phyloP scores from a whole-genome alignment of 1,139 yeast genomes.

The Scheffersomyces cryptocercus region DNA sequence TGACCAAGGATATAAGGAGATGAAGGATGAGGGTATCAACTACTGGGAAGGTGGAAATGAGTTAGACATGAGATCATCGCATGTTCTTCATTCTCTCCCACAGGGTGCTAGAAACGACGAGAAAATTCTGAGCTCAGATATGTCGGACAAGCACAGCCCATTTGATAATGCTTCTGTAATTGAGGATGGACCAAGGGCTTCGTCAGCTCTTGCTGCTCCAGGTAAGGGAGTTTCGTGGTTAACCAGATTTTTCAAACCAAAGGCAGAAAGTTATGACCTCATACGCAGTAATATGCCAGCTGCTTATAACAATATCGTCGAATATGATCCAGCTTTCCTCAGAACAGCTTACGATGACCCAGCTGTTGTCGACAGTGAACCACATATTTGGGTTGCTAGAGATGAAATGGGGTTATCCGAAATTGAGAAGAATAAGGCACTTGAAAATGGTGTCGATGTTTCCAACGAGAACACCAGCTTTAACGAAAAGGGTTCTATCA shows the following conservation, averaged over 20 bases:
- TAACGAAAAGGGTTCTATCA: constrained; percentile 54
- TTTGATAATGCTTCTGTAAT: constrained; percentile 10
- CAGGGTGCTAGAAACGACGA: constrained; percentile 4
- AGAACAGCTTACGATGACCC: constrained; percentile 67
- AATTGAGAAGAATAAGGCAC: constrained; percentile 59
- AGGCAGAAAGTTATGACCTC: constrained; percentile 38
- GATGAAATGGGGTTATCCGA: constrained; percentile 72
- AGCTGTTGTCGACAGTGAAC: constrained; percentile 58
- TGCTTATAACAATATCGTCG: constrained; percentile 42
- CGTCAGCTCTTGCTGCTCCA: constrained; percentile 10
- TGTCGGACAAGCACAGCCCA: constrained; percentile 17
- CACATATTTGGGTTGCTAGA: constrained; percentile 68
- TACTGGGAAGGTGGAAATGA: constrained; percentile 50
- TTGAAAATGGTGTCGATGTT: constrained; percentile 55
- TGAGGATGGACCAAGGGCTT: constrained; percentile 10
- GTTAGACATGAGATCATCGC: constrained; percentile 25
- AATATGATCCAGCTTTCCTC: constrained; percentile 42
- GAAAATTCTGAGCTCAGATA: constrained; percentile 18
- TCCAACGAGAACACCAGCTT: constrained; percentile 57
- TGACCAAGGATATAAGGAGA: constrained; percentile 66
- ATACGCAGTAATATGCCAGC: constrained; percentile 42
- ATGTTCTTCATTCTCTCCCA: constrained; percentile 10
- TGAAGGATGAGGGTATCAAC: constrained; percentile 53
- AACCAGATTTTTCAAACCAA: constrained; percentile 43
- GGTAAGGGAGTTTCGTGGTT: constrained; percentile 27